Base-by-base conservation (phyloP, 768 basidiomycete species). In the Lactarius vividus region DNA sequence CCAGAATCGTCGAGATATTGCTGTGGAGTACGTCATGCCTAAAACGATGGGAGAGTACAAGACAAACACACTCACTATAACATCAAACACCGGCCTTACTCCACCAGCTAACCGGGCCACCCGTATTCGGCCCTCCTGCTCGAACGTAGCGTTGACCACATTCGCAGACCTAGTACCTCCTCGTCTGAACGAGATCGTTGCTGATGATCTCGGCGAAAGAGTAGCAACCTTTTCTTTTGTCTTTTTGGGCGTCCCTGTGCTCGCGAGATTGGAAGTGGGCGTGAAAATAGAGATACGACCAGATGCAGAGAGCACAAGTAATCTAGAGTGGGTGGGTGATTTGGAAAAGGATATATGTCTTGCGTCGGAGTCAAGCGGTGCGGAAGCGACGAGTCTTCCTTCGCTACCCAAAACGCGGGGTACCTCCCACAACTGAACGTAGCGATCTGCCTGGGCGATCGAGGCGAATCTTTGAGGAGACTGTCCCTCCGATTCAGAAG, bases 331-430 rank as follows among this genome's bases (percentile, higher is more conserved):
- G 75, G 61, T 71, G 67, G 13, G 75, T 57, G 75, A 69, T 28
- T 39, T 40, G 11, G 72, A 68, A 23, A 75, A 70, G 40, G 72
- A 40, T 65, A 85, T 78, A 23, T 75, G 73, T 26, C 83, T 79
- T n/a, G 84, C 84, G 64, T 85, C 84, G 3, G 87, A 84, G 73
- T 90, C 88, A 18, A 89, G 77, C 16, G 87, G 82, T 5, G 86
- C 79, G 5, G 84, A 84, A 18, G 87, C 87, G 23, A 82, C 72
- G n/a, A 86, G 78, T 69, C 78, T 84, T 37, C 86, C 84, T 70
- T 83, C 80, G 16, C 73, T 70, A 18, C 77, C 75, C 11, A 79
- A 71, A 3, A 74, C 74, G 46, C 79, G 74, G 42, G 82, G 79
- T 26, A 83, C 72, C 64, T 84, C 79, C 88, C 88, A 90, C 20